Base-by-base conservation (phyloP, 306 rosid species). In the Arachis hypogaea region DNA sequence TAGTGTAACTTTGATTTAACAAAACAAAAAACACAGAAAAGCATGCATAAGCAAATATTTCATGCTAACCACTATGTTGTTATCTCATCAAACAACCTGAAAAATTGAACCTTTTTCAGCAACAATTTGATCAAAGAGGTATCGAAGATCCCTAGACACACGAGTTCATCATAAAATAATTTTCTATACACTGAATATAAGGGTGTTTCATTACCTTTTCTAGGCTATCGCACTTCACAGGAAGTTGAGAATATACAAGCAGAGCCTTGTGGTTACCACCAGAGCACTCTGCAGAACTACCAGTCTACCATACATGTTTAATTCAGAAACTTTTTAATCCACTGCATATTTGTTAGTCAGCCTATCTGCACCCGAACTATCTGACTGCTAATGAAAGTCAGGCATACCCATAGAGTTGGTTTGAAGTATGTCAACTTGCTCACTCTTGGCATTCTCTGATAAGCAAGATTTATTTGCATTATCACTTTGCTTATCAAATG, bases 161-260 rank as follows among this genome's bases (percentile, higher is more conserved):
- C 44, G 40, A 73, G 56, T 55, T 73, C 54, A 59, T 68, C 55
- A 79, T 54, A 62, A 62, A 67, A 79, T 11, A 69, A 64, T 10
- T 59, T 28, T 52, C 42, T 67, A 64, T 58, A 63, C 33, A 11
- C 56, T 38, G 67, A 63, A 73, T 72, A 59, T 59, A 74, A 59
- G 63, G 61, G 7, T 43, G 46, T 43, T 44, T 38, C 41, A 51
- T 80, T 89, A 89, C 95, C 95, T 87, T 68, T 66, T 75, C 84
- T 73, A 69, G 41, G 70, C 80, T 69, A 71, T 71, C 57, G 55
- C 74, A 74, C 71, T 76, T 45, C 54, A 70, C n/a, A 38, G 78
- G 71, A 73, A 59, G 77, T 69, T 75, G 84, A 71, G 72, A 81
- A 77, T 72, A 79, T 74, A 82, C 78, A 71, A 68, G 80, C 76